Evolutionary conservation across 176 grass and related monocot genomes (phyloP).

Genomic region (Stipa capillata): DNA sequence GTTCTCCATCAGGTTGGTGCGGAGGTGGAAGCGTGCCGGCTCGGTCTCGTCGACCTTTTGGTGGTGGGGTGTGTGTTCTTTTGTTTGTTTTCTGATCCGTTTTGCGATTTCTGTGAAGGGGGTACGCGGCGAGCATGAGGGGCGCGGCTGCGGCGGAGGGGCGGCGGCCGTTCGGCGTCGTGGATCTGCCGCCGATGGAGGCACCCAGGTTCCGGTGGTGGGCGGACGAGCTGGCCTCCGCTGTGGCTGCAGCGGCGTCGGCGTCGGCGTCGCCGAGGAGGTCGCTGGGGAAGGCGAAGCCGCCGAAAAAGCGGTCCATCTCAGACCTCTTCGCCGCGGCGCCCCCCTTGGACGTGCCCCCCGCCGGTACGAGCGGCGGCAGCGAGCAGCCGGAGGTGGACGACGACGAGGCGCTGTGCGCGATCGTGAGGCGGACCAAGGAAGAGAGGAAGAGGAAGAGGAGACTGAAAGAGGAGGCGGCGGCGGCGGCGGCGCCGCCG

Average conservation of each 20-base stretch:
- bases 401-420: conserved; percentile 7
- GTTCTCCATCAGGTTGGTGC: conserved; percentile 49
- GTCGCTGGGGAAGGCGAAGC: conserved; percentile 14
- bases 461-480: not conserved
- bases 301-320: conserved; percentile 57
- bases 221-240: conserved; percentile 30
- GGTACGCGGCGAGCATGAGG: conserved; percentile 26
- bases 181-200: conserved; percentile 36
- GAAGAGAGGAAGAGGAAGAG: conserved; percentile 20
- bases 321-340: conserved; percentile 47
- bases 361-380: not conserved
- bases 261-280: not conserved
- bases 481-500: not conserved
- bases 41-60: not conserved
- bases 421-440: conserved; percentile 3
- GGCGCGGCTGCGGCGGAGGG: not conserved
- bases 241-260: not conserved
- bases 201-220: conserved; percentile 45
- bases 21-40: not conserved
- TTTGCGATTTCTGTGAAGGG: conserved; percentile 7
- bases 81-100: not conserved
- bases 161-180: not conserved
- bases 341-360: not conserved
- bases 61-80: not conserved
- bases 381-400: not conserved